Base-by-base conservation (phyloP, 495 filamentous ascomycete genomes). In the Collariella sp. region DNA sequence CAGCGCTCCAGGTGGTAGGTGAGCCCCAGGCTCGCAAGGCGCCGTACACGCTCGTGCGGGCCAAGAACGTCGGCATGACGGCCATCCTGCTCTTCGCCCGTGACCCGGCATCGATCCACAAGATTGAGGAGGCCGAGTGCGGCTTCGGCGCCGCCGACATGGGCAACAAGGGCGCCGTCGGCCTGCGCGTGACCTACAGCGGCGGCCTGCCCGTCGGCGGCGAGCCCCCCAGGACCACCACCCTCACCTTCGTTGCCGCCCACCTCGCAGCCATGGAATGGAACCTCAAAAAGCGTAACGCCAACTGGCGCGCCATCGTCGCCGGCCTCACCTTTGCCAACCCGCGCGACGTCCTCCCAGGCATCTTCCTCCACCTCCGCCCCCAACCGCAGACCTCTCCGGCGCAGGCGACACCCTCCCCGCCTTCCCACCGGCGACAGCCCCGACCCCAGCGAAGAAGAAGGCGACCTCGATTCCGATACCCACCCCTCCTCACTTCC, bases 131-230 rank as follows among this genome's bases (percentile, higher is more conserved):
- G 12, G 87, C 83, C 2, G 87, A 84, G 24, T 83, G 89, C 2
- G 90, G 93, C 2, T 81, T 95, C 34, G 93, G 93, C 2, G 46
- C 90, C 2, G 80, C 80, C 50, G 83, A 87, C 31, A 93, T 96
- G 88, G 91, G 89, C 5, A 96, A 96, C 62, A 98, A 98, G 64
- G 93, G 91, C 22, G 90, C 89, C 7, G 88, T 93, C 6, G 93
- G 87, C 0, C 75, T 91, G 29, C 73, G 88, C 31, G 63, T 95
- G 47, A 77, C 76, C 2, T 85, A 65, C 47, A 52, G 43, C 20
- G 49, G 52, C 18, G 44, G 35, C 38, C 7, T 19, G 29, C 15
- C 11, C 5, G 48, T 46, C 43, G 58, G 26, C 48, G 47, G 38
- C 19, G 63, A 48, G 16, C 22, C 54, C 6, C 58, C 64, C 5